Conservation (phyloP, 2,329 filamentous ascomycete species). For the Thielaviopsis populi region DNA sequence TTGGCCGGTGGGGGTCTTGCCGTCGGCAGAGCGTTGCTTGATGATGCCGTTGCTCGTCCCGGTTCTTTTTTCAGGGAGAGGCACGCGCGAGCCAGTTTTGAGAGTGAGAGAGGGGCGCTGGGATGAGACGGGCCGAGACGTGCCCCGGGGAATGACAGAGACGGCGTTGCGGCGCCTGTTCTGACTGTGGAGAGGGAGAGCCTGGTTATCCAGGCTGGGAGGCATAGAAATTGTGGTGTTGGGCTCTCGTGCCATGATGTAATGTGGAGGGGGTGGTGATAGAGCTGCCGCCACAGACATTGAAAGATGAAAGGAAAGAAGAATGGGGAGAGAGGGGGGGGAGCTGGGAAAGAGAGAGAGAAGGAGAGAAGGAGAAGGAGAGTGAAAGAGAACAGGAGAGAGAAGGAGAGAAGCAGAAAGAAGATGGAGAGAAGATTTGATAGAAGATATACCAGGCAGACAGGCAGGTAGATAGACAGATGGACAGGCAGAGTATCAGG, state of each 20-base stretch:
- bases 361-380: neutral
- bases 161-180: neutral
- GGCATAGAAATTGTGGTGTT: constrained; percentile 9
- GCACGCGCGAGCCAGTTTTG: constrained; percentile 8
- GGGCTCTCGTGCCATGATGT: neutral
- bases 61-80: neutral
- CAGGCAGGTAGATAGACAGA: no score
- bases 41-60: neutral
- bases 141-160: neutral
- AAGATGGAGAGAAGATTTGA: neutral
- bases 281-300: neutral
- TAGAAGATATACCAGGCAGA: no score
- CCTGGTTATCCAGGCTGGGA: neutral
- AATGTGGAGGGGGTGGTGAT: neutral
- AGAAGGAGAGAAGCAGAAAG: neutral
- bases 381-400: neutral
- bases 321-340: neutral
- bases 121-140: neutral
- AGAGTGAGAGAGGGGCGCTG: constrained; percentile 10
- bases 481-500: no score
- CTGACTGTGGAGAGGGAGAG: neutral
- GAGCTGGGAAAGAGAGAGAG: neutral
- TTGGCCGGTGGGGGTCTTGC: neutral
- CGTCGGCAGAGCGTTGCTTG: neutral
- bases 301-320: neutral